Conservation (phyloP, 2,329 filamentous ascomycete genomes). For the Cladorrhinum sp. region DNA sequence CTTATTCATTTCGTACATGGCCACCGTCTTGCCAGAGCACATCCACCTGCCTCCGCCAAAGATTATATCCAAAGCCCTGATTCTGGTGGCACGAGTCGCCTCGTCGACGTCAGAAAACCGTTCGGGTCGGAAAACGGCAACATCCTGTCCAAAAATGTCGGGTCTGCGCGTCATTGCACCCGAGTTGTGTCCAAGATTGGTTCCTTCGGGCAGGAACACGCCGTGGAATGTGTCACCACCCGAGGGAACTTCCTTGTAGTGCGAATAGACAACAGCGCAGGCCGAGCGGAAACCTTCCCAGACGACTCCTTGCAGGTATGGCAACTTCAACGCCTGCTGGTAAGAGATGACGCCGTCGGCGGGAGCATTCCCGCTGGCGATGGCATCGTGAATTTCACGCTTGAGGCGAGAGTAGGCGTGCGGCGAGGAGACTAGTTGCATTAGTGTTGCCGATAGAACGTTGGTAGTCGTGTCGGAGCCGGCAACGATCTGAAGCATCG, state of each 20-base stretch:
- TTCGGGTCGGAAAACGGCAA: slow-evolving; percentile 42
- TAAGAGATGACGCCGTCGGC: slow-evolving; percentile 23
- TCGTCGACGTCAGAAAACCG: slow-evolving; percentile 40
- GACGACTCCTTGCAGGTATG: slow-evolving; percentile 24
- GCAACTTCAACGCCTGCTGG: slow-evolving; percentile 13
- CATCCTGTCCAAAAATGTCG: slow-evolving; percentile 36
- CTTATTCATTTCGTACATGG: slow-evolving; percentile 42
- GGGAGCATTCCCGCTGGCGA: slow-evolving; percentile 4
- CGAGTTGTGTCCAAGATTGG: slow-evolving; percentile 20
- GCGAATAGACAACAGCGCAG: slow-evolving; percentile 13
- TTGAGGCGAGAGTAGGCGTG: slow-evolving; percentile 22
- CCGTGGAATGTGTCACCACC: slow-evolving; percentile 29
- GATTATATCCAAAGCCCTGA: slow-evolving; percentile 30
- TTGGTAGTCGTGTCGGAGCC: slow-evolving; percentile 25
- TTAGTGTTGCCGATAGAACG: slow-evolving; percentile 24
- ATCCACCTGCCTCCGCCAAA: slow-evolving; percentile 40
- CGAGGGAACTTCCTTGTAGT: slow-evolving; percentile 27
- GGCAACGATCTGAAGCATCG: slow-evolving; percentile 8
- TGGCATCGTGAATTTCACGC: slow-evolving; percentile 8
- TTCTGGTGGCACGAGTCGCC: slow-evolving; percentile 14
- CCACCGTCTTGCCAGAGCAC: slow-evolving; percentile 41
- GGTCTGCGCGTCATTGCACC: slow-evolving; percentile 12
- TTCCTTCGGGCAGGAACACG: slow-evolving; percentile 31
- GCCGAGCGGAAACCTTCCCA: slow-evolving; percentile 23
- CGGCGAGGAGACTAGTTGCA: slow-evolving; percentile 25